phyloP scores from a whole-genome alignment of 2,329 filamentous ascomycete genomes.

The Fonsecaea monophora region DNA sequence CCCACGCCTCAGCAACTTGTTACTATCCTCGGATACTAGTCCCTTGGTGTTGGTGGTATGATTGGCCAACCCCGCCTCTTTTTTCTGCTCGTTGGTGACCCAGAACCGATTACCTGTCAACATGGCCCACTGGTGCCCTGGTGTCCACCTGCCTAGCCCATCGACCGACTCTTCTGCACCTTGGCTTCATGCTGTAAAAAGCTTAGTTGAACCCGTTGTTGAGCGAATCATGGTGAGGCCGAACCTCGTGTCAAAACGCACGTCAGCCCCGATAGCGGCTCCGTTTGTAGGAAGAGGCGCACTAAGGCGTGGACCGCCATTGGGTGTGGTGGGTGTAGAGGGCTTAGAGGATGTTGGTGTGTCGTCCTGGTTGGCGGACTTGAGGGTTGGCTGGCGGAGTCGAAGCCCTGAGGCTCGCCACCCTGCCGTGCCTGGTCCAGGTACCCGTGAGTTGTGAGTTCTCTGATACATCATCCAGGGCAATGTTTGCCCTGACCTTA shows the following conservation, averaged over 20 bases:
- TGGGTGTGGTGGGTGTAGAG: slow-evolving; percentile 3
- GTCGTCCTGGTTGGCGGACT: slow-evolving; percentile 1
- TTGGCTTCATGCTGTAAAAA: slow-evolving; percentile 16
- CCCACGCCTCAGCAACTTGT: slow-evolving; percentile 8
- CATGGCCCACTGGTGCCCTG: not conserved
- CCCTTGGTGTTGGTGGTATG: not conserved
- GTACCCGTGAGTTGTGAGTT: not conserved
- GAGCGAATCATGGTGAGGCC: slow-evolving; percentile 12
- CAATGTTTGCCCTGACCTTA: not conserved
- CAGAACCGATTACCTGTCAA: not conserved
- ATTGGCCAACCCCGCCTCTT: slow-evolving; percentile 13
- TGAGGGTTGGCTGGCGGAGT: not conserved
- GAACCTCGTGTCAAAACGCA: slow-evolving; percentile 10
- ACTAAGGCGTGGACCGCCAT: not conserved
- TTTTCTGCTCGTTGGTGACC: slow-evolving; percentile 1
- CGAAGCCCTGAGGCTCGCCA: not conserved
- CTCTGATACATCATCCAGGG: slow-evolving; percentile 1
- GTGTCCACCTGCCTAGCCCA: not conserved
- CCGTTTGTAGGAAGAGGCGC: not conserved
- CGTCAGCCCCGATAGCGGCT: slow-evolving; percentile 14
- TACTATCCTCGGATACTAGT: slow-evolving; percentile 21
- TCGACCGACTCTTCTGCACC: not conserved
- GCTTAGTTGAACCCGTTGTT: slow-evolving; percentile 10
- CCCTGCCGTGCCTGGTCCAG: not conserved
- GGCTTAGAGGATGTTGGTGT: not conserved